Evolutionary conservation across 2,329 filamentous ascomycete species (phyloP).

Genomic region (Ramularia endophylla): DNA sequence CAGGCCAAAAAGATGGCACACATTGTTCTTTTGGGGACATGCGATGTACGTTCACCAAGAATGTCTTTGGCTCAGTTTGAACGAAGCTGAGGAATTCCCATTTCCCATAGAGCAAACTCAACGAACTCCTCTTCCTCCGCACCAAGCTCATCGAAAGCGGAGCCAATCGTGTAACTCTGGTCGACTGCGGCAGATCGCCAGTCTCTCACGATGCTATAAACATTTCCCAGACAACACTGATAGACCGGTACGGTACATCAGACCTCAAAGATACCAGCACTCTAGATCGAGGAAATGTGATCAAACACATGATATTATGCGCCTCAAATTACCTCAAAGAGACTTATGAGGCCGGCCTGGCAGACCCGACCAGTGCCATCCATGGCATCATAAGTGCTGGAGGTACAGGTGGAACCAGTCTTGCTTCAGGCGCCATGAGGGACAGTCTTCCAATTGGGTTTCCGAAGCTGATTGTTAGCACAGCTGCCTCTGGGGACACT

Average conservation of each 20-base stretch:
- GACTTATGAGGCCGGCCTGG: conserved; percentile 17
- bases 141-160: conserved; percentile 37
- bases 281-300: conserved; percentile 50
- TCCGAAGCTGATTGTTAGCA: conserved; percentile 65
- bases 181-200: conserved; percentile 51
- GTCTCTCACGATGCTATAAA: conserved; percentile 43
- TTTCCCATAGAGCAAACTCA: conserved; percentile 47
- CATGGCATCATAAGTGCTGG: conserved; percentile 54
- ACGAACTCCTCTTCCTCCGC: conserved; percentile 53
- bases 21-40: conserved; percentile 56
- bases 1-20: too few relatives aligned
- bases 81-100: conserved; percentile 13
- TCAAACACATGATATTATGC: conserved; percentile 49
- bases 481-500: conserved; percentile 62
- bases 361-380: conserved; percentile 17
- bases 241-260: conserved; percentile 30
- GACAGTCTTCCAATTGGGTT: conserved; percentile 57
- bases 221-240: conserved; percentile 45
- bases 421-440: conserved; percentile 57
- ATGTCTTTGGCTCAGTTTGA: too few relatives aligned
- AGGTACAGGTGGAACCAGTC: conserved; percentile 56
- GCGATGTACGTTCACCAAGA: conserved; percentile 38
- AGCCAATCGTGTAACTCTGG: conserved; percentile 39
- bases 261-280: conserved; percentile 27
- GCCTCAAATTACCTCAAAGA: conserved; percentile 41